phyloP scores from a whole-genome alignment of 495 filamentous ascomycete genomes.

The Xylaria bambusicola region DNA sequence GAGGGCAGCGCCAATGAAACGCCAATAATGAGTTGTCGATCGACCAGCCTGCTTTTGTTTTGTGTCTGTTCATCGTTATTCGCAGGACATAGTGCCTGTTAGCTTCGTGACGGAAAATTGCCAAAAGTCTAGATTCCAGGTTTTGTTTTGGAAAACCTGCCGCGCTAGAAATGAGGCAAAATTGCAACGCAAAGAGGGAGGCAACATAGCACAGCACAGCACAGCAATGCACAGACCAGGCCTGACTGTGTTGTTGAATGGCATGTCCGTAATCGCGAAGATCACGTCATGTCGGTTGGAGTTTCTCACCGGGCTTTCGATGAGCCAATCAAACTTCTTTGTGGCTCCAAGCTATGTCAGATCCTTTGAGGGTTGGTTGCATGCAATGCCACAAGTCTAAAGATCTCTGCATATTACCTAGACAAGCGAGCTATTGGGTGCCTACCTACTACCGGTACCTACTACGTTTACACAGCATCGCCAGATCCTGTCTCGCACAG shows the following conservation, averaged over 20 bases:
- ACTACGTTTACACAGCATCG: conserved; percentile 14
- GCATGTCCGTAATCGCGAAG: neutral
- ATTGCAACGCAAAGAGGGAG: neutral
- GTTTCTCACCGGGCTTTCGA: neutral
- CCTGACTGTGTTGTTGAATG: neutral
- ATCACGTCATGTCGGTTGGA: conserved; percentile 7
- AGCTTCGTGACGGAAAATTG: neutral
- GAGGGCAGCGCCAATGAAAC: conserved; percentile 3
- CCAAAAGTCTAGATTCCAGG: neutral
- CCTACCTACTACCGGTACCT: no score
- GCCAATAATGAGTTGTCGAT: neutral
- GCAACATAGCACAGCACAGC: neutral
- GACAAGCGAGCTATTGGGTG: conserved; percentile 1
- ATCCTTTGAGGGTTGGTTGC: neutral
- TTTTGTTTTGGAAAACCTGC: neutral
- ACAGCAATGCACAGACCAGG: no score
- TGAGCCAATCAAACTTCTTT: neutral
- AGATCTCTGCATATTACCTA: neutral
- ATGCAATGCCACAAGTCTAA: neutral
- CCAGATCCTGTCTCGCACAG: no score
- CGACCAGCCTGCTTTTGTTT: conserved; percentile 10
- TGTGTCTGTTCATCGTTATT: neutral
- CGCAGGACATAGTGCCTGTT: neutral
- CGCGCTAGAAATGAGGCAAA: conserved; percentile 2
- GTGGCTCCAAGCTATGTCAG: neutral